These are phyloP conservation scores for Hyphopichia burtonii DNA, from an alignment of 1,139 yeast genomes.

Conservation along the genomic window DNA sequence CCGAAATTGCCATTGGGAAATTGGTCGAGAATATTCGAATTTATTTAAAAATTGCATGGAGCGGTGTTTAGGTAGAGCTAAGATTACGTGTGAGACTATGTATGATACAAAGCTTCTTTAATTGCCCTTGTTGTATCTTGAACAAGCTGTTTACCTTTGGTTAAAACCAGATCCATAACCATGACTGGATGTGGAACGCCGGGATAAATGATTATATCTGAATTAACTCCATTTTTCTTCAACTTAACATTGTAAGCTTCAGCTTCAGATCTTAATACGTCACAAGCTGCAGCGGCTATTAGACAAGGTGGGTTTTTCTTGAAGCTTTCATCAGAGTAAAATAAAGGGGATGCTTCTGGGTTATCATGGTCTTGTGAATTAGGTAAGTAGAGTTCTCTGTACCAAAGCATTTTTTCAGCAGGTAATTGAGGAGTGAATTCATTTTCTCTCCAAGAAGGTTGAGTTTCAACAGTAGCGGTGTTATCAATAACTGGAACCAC, in stretches of 20 bases:
- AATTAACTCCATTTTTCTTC: slow-evolving; percentile 34
- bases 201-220: slow-evolving; percentile 32
- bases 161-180: slow-evolving; percentile 46
- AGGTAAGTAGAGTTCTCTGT: slow-evolving; percentile 43
- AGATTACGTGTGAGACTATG: slow-evolving; percentile 50
- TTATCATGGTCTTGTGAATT: slow-evolving; percentile 27
- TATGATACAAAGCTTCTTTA: slow-evolving; percentile 21
- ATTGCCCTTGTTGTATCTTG: slow-evolving; percentile 29
- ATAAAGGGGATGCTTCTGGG: slow-evolving; percentile 48
- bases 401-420: slow-evolving; percentile 51
- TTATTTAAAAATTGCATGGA: slow-evolving; percentile 51
- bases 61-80: slow-evolving; percentile 47
- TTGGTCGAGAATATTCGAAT: slow-evolving; percentile 53
- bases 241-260: slow-evolving; percentile 43
- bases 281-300: slow-evolving; percentile 45
- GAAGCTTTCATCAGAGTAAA: slow-evolving; percentile 40
- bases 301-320: slow-evolving; percentile 40
- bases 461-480: slow-evolving; percentile 39
- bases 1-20: slow-evolving; percentile 49
- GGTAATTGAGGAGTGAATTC: slow-evolving; percentile 47
- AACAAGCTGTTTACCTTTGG: slow-evolving; percentile 38
- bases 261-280: slow-evolving; percentile 46
- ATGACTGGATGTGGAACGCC: slow-evolving; percentile 51
- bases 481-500: slow-evolving; percentile 52
- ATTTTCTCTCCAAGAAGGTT: slow-evolving; percentile 40